A percentile compares a stretch with the other conserved stretches of the same genome.
phyloP scores from a whole-genome alignment of 257 asterid species.

The Verbena officinalis region DNA sequence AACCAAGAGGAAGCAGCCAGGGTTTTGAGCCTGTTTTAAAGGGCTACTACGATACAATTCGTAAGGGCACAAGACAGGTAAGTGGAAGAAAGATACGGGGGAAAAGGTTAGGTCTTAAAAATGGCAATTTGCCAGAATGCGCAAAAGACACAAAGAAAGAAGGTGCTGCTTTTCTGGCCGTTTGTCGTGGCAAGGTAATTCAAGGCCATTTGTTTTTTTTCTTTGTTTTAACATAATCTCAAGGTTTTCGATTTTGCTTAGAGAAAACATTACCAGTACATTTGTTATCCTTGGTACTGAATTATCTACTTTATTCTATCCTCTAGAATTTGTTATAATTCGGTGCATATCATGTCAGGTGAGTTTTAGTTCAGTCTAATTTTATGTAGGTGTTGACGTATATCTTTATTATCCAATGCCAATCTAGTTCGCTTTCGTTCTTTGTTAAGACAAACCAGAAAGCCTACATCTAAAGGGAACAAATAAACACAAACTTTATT shows the following conservation, averaged over 20 bases:
- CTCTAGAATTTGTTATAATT: conserved; percentile 7
- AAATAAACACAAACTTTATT: neutral
- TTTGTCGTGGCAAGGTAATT: conserved; percentile 97
- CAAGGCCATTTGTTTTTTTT: neutral
- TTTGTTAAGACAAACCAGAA: neutral
- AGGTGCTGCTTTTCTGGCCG: conserved; percentile 97
- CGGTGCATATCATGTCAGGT: conserved; percentile 17
- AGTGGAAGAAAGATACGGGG: conserved; percentile 60
- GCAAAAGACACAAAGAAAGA: conserved; percentile 43
- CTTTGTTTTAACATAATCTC: neutral
- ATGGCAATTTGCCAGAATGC: conserved; percentile 37
- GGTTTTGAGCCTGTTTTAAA: conserved; percentile 75
- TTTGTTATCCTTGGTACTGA: neutral
- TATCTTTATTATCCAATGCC: conserved; percentile 2
- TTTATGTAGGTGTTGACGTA: neutral
- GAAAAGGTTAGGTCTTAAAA: conserved; percentile 54
- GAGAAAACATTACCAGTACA: conserved; percentile 10
- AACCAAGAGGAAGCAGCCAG: conserved; percentile 89
- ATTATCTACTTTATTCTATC: conserved; percentile 14
- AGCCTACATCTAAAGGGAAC: neutral
- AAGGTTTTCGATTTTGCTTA: conserved; percentile 8
- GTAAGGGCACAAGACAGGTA: conserved; percentile 43
- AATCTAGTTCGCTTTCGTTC: conserved; percentile 3
- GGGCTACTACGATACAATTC: conserved; percentile 65
- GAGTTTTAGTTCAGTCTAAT: neutral